phyloP scores from a whole-genome alignment of 1,284 basidiomycete genomes.

The Coniferiporia weirii region DNA sequence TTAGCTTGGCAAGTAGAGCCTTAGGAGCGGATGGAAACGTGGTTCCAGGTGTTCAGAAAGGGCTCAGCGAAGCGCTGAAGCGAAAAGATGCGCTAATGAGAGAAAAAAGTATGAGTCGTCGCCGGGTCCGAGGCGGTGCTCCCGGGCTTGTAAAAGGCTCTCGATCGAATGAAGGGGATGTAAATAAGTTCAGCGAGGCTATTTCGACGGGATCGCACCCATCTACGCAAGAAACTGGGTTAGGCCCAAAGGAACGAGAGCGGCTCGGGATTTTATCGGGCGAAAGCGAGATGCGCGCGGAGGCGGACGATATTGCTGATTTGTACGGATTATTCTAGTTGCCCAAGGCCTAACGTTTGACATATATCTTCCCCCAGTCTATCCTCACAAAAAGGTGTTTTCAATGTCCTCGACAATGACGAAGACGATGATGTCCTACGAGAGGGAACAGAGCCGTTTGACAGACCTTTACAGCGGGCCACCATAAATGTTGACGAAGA shows the following conservation, averaged over 20 bases:
- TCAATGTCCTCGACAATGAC: slow-evolving; percentile 16
- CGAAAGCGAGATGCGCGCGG: slow-evolving; percentile 41
- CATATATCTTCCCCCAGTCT: neutral
- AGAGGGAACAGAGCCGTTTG: neutral
- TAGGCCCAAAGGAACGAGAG: slow-evolving; percentile 21
- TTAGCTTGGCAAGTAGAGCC: slow-evolving; percentile 18
- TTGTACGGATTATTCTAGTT: slow-evolving; percentile 41
- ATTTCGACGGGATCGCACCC: neutral
- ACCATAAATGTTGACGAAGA: slow-evolving; percentile 31
- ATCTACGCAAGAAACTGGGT: slow-evolving; percentile 17
- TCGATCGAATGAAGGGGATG: slow-evolving; percentile 24
- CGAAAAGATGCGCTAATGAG: slow-evolving; percentile 65
- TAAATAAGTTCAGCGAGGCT: slow-evolving; percentile 18
- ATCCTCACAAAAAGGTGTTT: slow-evolving; percentile 13
- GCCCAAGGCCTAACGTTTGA: neutral
- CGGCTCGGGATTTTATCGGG: slow-evolving; percentile 28
- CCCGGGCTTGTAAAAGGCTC: slow-evolving; percentile 28
- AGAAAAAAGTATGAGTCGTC: slow-evolving; percentile 48
- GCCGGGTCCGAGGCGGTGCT: slow-evolving; percentile 63
- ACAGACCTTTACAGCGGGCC: slow-evolving; percentile 25
- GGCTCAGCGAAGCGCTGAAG: slow-evolving; percentile 64
- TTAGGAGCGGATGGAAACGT: slow-evolving; percentile 14
- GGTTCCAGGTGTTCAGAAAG: neutral
- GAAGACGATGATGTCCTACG: slow-evolving; percentile 18
- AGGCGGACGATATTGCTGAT: slow-evolving; percentile 51